Conservation (phyloP, 2,329 filamentous ascomycete genomes). For the Grosmannia huntii region DNA sequence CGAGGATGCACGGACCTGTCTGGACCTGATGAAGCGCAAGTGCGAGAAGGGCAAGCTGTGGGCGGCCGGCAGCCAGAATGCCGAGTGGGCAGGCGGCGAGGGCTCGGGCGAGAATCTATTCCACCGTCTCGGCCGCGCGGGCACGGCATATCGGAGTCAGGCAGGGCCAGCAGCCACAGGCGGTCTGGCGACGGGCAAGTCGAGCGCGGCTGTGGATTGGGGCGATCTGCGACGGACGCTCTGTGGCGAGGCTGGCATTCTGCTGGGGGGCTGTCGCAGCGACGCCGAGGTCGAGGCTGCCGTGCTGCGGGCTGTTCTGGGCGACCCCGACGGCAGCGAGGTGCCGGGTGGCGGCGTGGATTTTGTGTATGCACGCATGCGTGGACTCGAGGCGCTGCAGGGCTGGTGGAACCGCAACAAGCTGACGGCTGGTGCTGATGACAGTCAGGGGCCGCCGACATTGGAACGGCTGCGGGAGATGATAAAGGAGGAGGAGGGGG, state of each 20-base stretch:
- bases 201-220: constrained; percentile 76
- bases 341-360: constrained; percentile 49
- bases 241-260: constrained; percentile 41
- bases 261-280: constrained; percentile 38
- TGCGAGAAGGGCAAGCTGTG: constrained; percentile 84
- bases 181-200: constrained; percentile 43
- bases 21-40: constrained; percentile 90
- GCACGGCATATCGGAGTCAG: constrained; percentile 48
- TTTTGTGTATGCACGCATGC: constrained; percentile 54
- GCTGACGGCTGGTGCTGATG: constrained; percentile 16
- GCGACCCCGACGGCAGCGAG: constrained; percentile 43
- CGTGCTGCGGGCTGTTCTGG: constrained; percentile 44
- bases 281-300: constrained; percentile 45
- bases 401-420: constrained; percentile 56
- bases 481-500: constrained; percentile 6
- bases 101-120: constrained; percentile 79
- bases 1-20: constrained; percentile 81
- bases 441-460: constrained; percentile 22
- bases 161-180: constrained; percentile 44
- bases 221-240: constrained; percentile 56
- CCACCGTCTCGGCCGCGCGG: constrained; percentile 57
- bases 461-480: constrained; percentile 12
- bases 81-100: constrained; percentile 35
- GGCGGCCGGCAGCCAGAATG: constrained; percentile 40
- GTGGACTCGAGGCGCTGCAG: constrained; percentile 50